Conservation (phyloP, 306 rosid species). For the Begonia loranthoides region DNA sequence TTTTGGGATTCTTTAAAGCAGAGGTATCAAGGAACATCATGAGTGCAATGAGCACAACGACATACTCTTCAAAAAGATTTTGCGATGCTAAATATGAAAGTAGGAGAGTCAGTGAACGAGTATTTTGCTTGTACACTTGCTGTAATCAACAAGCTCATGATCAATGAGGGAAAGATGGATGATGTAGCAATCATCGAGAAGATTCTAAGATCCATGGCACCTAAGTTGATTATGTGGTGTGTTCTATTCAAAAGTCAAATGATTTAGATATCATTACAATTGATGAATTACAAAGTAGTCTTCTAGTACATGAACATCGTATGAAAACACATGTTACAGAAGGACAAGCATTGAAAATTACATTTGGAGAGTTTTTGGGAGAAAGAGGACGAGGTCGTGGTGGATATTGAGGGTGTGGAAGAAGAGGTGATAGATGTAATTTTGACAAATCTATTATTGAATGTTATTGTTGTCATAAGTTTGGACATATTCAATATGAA, state of each 20-base stretch:
- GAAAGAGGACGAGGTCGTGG: background rate
- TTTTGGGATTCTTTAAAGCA: constrained; percentile 4
- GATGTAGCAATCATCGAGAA: background rate
- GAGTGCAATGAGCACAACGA: background rate
- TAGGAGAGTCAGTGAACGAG: background rate
- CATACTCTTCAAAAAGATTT: constrained; percentile 3
- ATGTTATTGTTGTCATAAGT: background rate
- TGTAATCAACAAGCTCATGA: background rate
- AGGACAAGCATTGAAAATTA: background rate
- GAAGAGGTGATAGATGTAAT: background rate
- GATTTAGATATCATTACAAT: background rate
- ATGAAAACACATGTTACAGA: background rate
- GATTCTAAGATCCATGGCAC: background rate
- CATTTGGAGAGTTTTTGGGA: background rate
- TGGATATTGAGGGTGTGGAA: background rate
- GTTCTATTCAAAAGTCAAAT: no score
- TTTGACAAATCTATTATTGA: background rate
- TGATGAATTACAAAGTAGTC: background rate
- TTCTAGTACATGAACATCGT: background rate
- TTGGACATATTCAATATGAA: constrained; percentile 6
- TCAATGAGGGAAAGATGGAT: background rate
- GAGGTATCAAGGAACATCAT: background rate
- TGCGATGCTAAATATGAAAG: background rate
- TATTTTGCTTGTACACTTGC: background rate
- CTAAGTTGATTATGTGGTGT: no score